Evolutionary conservation across 257 asterid species (phyloP).

Genomic region (Henckelia pumila): DNA sequence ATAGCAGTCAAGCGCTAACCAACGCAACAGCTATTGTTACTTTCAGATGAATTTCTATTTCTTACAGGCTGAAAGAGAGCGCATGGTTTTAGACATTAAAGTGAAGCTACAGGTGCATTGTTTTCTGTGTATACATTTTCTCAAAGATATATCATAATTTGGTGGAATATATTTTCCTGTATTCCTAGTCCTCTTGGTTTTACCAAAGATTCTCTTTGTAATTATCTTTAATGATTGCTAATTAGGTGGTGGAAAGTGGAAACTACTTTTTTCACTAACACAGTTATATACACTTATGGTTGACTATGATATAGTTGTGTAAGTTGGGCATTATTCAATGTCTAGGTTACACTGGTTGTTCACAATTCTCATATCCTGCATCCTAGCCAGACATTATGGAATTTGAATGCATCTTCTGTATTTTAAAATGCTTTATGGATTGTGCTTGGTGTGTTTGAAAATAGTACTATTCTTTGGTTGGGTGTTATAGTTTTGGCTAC

Average conservation of each 20-base stretch:
- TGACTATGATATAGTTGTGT: conserved; percentile 7
- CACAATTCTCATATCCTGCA: neutral
- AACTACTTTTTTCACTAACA: neutral
- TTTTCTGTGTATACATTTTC: conserved; percentile 25
- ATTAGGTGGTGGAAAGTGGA: neutral
- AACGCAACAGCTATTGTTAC: conserved; percentile 17
- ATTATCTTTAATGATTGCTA: conserved; percentile 9
- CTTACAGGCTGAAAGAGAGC: conserved; percentile 90
- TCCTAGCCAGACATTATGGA: conserved; percentile 3
- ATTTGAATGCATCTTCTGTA: conserved; percentile 8
- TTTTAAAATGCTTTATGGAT: conserved; percentile 10
- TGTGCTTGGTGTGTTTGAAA: conserved; percentile 3
- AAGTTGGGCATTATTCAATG: neutral
- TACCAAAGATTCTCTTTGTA: conserved; percentile 9
- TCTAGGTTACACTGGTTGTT: neutral
- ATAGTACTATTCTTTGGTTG: conserved; percentile 11
- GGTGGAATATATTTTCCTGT: neutral
- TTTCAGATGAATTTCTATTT: conserved; percentile 22
- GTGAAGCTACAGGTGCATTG: conserved; percentile 85
- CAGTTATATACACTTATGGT: conserved; percentile 8
- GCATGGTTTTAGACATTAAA: conserved; percentile 95
- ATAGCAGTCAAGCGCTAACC: conserved; percentile 21
- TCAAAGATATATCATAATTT: conserved; percentile 7
- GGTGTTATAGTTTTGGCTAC: conserved; percentile 5
- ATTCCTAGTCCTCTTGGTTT: conserved; percentile 11